phyloP scores from a whole-genome alignment of 768 basidiomycete genomes.

The Sporobolomyces phaffii region DNA sequence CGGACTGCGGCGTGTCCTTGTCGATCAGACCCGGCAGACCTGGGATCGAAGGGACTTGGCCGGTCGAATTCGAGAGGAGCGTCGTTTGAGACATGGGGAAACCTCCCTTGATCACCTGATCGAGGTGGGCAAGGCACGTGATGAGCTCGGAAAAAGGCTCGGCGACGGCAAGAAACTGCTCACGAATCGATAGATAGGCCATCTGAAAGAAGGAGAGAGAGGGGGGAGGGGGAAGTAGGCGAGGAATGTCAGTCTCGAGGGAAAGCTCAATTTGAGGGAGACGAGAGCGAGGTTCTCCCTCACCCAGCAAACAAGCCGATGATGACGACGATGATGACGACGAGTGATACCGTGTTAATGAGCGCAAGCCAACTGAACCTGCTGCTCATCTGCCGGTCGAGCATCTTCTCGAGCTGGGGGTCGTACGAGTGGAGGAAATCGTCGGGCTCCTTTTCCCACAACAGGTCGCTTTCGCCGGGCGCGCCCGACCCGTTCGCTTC shows the following conservation, averaged over 20 bases:
- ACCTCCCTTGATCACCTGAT: conserved; percentile 66
- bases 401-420: conserved; percentile 10
- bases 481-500: not conserved
- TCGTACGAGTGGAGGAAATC: conserved; percentile 22
- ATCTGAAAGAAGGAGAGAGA: conserved; percentile 44
- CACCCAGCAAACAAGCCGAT: conserved; percentile 73
- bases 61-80: conserved; percentile 56
- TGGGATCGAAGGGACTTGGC: conserved; percentile 54
- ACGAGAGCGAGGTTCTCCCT: no score
- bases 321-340: conserved; percentile 63
- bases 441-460: conserved; percentile 21
- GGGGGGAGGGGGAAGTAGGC: not conserved
- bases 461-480: not conserved
- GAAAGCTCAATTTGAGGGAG: no score
- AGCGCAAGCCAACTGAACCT: conserved; percentile 9
- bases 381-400: conserved; percentile 12
- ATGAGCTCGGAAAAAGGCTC: conserved; percentile 35
- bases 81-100: not conserved
- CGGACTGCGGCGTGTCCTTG: conserved; percentile 61
- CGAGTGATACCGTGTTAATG: conserved; percentile 64
- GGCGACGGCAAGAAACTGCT: not conserved
- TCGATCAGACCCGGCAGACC: conserved; percentile 60
- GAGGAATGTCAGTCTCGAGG: no score
- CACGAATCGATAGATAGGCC: conserved; percentile 65
- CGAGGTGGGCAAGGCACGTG: conserved; percentile 49